These are phyloP conservation scores for Beta corolliflora DNA, from an alignment of 179 eudicot species.

Conservation along the genomic window DNA sequence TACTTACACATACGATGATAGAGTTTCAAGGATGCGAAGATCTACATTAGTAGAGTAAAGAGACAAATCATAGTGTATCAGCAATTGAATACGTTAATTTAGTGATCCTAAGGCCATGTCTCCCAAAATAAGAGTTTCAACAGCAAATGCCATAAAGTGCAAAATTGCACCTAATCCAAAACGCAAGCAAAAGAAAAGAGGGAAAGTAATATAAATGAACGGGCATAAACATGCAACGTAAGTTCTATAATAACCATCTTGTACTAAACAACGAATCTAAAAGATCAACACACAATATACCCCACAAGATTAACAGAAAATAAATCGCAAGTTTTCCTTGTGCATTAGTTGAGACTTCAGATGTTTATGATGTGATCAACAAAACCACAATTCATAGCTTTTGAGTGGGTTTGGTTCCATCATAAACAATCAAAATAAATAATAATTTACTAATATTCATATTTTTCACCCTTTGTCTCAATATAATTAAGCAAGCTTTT, in stretches of 20 bases:
- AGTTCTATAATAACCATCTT: conserved; percentile 1
- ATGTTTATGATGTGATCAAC: conserved; percentile 18
- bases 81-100: too few relatives aligned
- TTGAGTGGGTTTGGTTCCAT: conserved; percentile 7
- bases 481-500: background rate
- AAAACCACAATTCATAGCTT: conserved; percentile 11
- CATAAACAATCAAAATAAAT: background rate
- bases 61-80: too few relatives aligned
- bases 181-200: background rate
- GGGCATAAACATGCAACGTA: conserved; percentile 18
- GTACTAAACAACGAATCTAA: conserved; percentile 9
- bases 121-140: too few relatives aligned
- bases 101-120: too few relatives aligned
- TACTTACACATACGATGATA: too few relatives aligned
- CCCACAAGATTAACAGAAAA: conserved; percentile 18
- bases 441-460: too few relatives aligned
- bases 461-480: background rate
- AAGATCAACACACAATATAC: background rate
- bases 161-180: background rate
- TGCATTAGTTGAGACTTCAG: conserved; percentile 19
- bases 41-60: too few relatives aligned
- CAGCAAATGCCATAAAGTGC: background rate
- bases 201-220: background rate
- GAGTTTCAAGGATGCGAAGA: too few relatives aligned
- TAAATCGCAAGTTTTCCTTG: conserved; percentile 6